Evolutionary conservation across 306 rosid genomes (phyloP).

Genomic region (Citrullus amarus): DNA sequence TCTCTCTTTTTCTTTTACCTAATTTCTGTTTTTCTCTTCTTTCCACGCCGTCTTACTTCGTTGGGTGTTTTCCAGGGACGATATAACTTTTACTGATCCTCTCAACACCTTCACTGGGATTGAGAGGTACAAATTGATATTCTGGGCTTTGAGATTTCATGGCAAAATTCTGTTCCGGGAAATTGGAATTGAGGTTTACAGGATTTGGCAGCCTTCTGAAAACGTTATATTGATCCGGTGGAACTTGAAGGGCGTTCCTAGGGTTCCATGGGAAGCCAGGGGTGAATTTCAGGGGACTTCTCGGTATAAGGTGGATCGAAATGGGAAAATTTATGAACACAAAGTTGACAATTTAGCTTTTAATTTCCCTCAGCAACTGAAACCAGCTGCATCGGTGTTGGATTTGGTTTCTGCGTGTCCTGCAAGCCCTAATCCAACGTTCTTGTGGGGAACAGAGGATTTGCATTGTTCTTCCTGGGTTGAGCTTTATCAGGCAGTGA

Average conservation of each 20-base stretch:
- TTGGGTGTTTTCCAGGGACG: constrained; percentile 43
- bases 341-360: constrained; percentile 85
- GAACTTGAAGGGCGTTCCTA: constrained; percentile 78
- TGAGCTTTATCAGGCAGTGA: constrained; percentile 57
- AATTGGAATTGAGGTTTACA: constrained; percentile 57
- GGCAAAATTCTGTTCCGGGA: constrained; percentile 70
- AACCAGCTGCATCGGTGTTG: constrained; percentile 63
- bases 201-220: constrained; percentile 97
- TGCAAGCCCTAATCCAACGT: constrained; percentile 79
- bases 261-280: constrained; percentile 89
- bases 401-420: constrained; percentile 82
- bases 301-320: constrained; percentile 61
- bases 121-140: constrained; percentile 77
- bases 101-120: constrained; percentile 77
- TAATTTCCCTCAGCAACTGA: constrained; percentile 58
- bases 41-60: background rate
- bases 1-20: background rate
- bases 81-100: constrained; percentile 69
- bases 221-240: constrained; percentile 75
- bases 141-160: constrained; percentile 91
- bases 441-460: constrained; percentile 55
- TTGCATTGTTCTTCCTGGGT: constrained; percentile 65
- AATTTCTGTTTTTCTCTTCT: background rate
- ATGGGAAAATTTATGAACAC: constrained; percentile 86
- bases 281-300: constrained; percentile 98